A percentile compares a stretch with the other conserved stretches of the same genome.
Evolutionary conservation across 495 filamentous ascomycete genomes (phyloP).

Genomic region (Neurospora sublineolata): DNA sequence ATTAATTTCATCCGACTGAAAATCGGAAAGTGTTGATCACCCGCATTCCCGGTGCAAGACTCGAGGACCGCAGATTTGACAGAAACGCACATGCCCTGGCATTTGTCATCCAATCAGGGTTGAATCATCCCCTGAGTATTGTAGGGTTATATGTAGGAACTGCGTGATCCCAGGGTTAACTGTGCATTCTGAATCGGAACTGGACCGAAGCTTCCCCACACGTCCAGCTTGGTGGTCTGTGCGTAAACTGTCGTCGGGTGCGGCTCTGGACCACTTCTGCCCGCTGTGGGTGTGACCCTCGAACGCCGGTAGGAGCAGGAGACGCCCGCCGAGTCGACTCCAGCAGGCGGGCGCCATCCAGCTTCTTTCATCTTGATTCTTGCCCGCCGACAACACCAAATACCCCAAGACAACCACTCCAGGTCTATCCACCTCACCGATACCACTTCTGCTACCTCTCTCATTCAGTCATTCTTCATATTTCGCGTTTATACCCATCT

Average conservation of each 20-base stretch:
- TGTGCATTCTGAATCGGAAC: not conserved
- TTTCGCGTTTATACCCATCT: not conserved
- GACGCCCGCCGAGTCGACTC: not conserved
- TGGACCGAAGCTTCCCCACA: not conserved
- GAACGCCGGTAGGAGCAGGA: not conserved
- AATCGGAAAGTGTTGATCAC: not conserved
- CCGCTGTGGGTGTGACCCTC: not conserved
- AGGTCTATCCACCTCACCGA: not conserved
- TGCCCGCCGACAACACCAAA: not conserved
- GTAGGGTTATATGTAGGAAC: not conserved
- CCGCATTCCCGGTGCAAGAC: not conserved
- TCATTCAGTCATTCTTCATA: not conserved
- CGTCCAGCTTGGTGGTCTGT: not conserved
- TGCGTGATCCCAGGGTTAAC: not conserved
- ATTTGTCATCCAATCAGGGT: not conserved
- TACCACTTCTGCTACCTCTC: not conserved
- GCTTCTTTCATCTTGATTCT: not conserved
- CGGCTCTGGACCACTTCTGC: not conserved
- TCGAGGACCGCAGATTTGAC: not conserved
- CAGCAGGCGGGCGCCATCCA: not conserved
- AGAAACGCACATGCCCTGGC: not conserved
- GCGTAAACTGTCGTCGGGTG: not conserved
- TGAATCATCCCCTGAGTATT: not conserved
- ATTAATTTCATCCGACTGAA: not conserved
- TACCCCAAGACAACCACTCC: not conserved